Base-by-base conservation (phyloP, 345 rosid genomes). In the Eutrema heterophyllum region DNA sequence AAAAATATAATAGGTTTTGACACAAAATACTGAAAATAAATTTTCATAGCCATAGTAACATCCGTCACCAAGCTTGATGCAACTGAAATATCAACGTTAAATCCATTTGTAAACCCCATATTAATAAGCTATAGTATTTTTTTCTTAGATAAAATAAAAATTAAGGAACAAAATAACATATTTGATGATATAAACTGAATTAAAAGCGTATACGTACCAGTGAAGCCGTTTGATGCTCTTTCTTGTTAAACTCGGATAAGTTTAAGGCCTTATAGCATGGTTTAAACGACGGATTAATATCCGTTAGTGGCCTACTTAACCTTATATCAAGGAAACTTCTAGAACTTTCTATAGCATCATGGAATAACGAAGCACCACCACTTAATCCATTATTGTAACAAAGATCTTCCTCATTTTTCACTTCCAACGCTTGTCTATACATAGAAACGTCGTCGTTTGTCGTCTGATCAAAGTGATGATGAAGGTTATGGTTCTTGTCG, bases 171-270 rank as follows among this genome's bases (percentile, higher is more conserved):
- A 18, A 66, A 62, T 52, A 26, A 72, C 36, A 40, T 63, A 63
- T 41, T 40, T 72, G 27, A 33, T 21, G 6, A 56, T 70, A 38
- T 70, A 51, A 54, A 30, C 7, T 67, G 7, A 64, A 10, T 56
- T 36, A 21, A 50, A 54, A 24, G 27, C 3, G 16, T 11, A 52
- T 38, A 52, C 85, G 71, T 73, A 89, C 90, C 81, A n/a, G 70
- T 9, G 84, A 52, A 71, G 81, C 75, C 43, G 82, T 30, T 69
- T 79, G 85, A 35, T 73, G 74, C 43, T 76, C 84, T 73, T 81
- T 86, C 81, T 89, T 89, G 78, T 78, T 85, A 24, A 77, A 70
- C 67, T 87, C 85, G 0, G 89, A 83, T 62, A 72, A 67, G 76
- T 53, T 81, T 76, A 79, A 64, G 8, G 96, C 71, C 64, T 82